phyloP scores from a whole-genome alignment of 306 rosid species.

The Cajanus cajan region DNA sequence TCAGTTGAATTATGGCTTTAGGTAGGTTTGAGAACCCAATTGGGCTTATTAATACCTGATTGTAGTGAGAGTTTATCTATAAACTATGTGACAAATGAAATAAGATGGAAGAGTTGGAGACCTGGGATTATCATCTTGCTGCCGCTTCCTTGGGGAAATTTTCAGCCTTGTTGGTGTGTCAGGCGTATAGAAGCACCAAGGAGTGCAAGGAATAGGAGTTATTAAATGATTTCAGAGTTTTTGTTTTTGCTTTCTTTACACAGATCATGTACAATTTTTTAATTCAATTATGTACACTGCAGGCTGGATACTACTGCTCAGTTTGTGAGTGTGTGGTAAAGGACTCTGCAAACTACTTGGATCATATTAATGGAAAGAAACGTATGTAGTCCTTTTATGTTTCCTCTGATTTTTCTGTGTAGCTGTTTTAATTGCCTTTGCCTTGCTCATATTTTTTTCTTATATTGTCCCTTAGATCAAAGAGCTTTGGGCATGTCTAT shows the following conservation, averaged over 20 bases:
- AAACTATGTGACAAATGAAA: not conserved
- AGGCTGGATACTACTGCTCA: slow-evolving; percentile 95
- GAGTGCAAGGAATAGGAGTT: not conserved
- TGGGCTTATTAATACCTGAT: not conserved
- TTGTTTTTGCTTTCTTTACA: slow-evolving; percentile 14
- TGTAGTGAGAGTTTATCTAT: not conserved
- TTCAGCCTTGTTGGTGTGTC: not conserved
- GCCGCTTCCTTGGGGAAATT: not conserved
- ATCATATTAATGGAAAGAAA: slow-evolving; percentile 99
- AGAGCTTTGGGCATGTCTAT: slow-evolving; percentile 99
- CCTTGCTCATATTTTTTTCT: slow-evolving; percentile 16
- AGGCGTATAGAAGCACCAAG: not conserved
- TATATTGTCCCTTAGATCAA: slow-evolving; percentile 59
- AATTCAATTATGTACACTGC: slow-evolving; percentile 30
- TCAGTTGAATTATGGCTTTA: not conserved
- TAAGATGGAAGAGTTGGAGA: not conserved
- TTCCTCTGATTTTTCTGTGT: slow-evolving; percentile 1
- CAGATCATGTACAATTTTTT: slow-evolving; percentile 11
- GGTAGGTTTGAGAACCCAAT: not conserved
- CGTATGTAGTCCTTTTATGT: slow-evolving; percentile 57
- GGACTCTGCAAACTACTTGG: slow-evolving; percentile 97
- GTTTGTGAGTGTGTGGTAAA: slow-evolving; percentile 99
- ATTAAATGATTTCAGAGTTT: not conserved
- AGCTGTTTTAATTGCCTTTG: slow-evolving; percentile 3
- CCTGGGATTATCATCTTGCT: not conserved